phyloP scores from a whole-genome alignment of 2,329 filamentous ascomycete genomes.

The Aureobasidium leucospermi region DNA sequence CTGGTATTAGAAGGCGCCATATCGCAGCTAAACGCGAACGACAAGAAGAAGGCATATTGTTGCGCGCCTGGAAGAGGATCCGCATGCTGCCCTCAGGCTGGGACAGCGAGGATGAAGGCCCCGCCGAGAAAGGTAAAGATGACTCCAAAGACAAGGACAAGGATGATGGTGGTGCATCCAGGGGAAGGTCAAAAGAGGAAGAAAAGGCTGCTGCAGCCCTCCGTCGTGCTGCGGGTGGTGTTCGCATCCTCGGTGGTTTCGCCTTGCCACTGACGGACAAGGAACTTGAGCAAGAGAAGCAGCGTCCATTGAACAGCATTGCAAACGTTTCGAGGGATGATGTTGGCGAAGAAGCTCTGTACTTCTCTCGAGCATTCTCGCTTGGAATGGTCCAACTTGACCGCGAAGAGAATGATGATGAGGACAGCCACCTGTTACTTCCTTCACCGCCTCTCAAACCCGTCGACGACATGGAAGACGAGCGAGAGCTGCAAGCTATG shows the following conservation, averaged over 20 bases:
- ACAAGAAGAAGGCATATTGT: conserved; percentile 57
- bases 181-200: conserved; percentile 20
- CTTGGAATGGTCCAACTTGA: not conserved
- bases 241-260: conserved; percentile 34
- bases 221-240: conserved; percentile 41
- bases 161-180: conserved; percentile 16
- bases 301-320: not conserved
- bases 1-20: conserved; percentile 62
- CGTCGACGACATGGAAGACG: conserved; percentile 17
- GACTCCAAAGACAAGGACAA: conserved; percentile 14
- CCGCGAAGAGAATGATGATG: not conserved
- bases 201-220: conserved; percentile 14
- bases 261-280: conserved; percentile 6
- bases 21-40: conserved; percentile 55
- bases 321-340: conserved; percentile 54
- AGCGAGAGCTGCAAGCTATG: conserved; percentile 14
- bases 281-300: conserved; percentile 11
- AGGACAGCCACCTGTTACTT: not conserved
- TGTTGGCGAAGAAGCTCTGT: conserved; percentile 65
- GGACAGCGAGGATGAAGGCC: conserved; percentile 37
- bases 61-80: conserved; percentile 59
- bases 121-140: conserved; percentile 10
- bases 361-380: conserved; percentile 21
- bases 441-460: conserved; percentile 1
- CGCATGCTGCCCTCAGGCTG: conserved; percentile 41